These are phyloP conservation scores for Aegilops tauschii DNA, from an alignment of 176 grass and related monocot species.

Conservation along the genomic window DNA sequence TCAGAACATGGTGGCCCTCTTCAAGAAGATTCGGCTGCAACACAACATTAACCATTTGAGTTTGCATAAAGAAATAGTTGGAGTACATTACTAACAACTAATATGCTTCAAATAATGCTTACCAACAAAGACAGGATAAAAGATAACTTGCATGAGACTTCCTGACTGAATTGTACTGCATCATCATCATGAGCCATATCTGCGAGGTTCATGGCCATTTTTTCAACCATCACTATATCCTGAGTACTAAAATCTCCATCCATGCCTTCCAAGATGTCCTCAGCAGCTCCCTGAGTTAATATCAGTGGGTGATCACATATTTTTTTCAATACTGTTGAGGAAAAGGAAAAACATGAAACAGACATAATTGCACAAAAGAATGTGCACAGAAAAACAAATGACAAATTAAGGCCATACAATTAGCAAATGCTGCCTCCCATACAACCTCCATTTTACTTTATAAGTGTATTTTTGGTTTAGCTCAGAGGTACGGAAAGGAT, in stretches of 20 bases:
- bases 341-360: slow-evolving; percentile 7
- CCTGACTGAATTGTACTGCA: slow-evolving; percentile 49
- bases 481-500: neutral
- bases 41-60: slow-evolving; percentile 22
- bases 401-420: neutral
- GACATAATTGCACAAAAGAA: slow-evolving; percentile 1
- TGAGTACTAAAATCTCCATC: slow-evolving; percentile 62
- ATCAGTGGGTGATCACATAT: slow-evolving; percentile 91
- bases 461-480: neutral
- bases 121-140: slow-evolving; percentile 90
- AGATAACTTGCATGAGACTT: slow-evolving; percentile 86
- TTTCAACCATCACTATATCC: slow-evolving; percentile 70
- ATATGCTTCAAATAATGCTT: slow-evolving; percentile 28
- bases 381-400: neutral
- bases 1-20: slow-evolving; percentile 75
- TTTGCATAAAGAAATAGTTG: neutral
- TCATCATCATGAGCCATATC: slow-evolving; percentile 59
- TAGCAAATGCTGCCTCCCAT: neutral
- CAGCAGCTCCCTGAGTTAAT: slow-evolving; percentile 72
- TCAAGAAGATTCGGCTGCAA: slow-evolving; percentile 68
- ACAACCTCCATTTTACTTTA: neutral
- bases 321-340: slow-evolving; percentile 83
- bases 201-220: slow-evolving; percentile 80
- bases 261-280: slow-evolving; percentile 73
- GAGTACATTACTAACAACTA: neutral